Percentiles rank a stretch among this genome's conserved stretches.
phyloP scores from a whole-genome alignment of 2,329 filamentous ascomycete genomes.

The Hypoxylon sp. region DNA sequence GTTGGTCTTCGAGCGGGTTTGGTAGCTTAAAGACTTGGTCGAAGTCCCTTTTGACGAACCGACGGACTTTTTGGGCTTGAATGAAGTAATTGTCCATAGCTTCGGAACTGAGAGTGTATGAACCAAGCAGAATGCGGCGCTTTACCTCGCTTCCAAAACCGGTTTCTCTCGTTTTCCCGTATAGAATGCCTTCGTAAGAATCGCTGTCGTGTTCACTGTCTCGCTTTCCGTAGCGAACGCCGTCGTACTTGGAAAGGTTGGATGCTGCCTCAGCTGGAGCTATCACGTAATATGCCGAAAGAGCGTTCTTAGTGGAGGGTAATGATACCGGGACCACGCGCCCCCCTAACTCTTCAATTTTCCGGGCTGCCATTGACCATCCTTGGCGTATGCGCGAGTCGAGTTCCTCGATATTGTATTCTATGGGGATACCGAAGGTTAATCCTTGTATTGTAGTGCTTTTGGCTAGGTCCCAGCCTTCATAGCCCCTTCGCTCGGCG shows the following conservation, averaged over 20 bases:
- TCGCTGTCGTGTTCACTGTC: slow-evolving; percentile 62
- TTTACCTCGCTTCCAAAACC: slow-evolving; percentile 89
- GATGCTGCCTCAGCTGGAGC: slow-evolving; percentile 96
- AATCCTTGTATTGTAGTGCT: slow-evolving; percentile 54
- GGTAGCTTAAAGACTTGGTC: slow-evolving; percentile 78
- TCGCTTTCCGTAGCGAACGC: slow-evolving; percentile 87
- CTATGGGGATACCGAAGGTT: slow-evolving; percentile 72
- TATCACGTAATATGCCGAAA: slow-evolving; percentile 95
- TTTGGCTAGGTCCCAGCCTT: slow-evolving; percentile 13
- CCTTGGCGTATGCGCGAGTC: slow-evolving; percentile 75
- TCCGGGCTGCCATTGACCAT: slow-evolving; percentile 75
- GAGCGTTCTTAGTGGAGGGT: slow-evolving; percentile 85
- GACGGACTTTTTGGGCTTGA: slow-evolving; percentile 88
- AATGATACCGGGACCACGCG: slow-evolving; percentile 82
- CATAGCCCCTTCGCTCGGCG: slow-evolving; percentile 50
- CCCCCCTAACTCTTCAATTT: slow-evolving; percentile 76
- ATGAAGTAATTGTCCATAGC: slow-evolving; percentile 98
- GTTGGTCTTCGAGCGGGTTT: slow-evolving; percentile 75
- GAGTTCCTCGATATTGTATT: slow-evolving; percentile 92
- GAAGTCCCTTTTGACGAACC: slow-evolving; percentile 89
- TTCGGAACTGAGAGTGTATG: slow-evolving; percentile 89
- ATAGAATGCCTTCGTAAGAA: slow-evolving; percentile 75
- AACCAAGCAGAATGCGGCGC: slow-evolving; percentile 87
- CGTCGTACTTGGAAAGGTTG: slow-evolving; percentile 97
- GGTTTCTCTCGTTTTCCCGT: slow-evolving; percentile 79